A percentile compares a stretch with the other conserved stretches of the same genome.
Conservation (phyloP, 495 filamentous ascomycete species). For the Pseudomonodictys pantanalensis region DNA sequence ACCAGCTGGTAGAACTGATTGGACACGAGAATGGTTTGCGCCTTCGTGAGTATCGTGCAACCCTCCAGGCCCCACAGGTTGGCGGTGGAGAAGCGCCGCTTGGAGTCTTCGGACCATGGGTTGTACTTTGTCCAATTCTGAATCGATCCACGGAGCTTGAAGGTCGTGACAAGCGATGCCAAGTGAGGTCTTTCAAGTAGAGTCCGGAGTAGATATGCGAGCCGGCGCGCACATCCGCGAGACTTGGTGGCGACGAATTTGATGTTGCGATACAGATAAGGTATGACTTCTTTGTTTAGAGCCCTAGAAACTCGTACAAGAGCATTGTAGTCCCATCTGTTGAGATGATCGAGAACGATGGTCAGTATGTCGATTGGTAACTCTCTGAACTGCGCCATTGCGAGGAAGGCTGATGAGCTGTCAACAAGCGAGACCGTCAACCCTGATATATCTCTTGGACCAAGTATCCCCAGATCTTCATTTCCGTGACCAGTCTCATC, state of each 20-base stretch:
- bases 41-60: constrained; percentile 3
- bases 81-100: not conserved
- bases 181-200: constrained; percentile 7
- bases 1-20: constrained; percentile 17
- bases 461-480: not conserved
- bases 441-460: not conserved
- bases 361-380: constrained; percentile 6
- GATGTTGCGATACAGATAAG: constrained; percentile 7
- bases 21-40: constrained; percentile 7
- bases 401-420: not conserved
- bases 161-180: constrained; percentile 2
- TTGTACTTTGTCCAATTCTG: constrained; percentile 10
- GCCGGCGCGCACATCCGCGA: constrained; percentile 12
- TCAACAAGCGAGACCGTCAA: not conserved
- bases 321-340: constrained; percentile 3
- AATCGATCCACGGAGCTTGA: constrained; percentile 2
- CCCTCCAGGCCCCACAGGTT: constrained; percentile 17
- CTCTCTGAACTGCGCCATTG: constrained; percentile 10
- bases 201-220: constrained; percentile 10
- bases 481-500: too few relatives aligned
- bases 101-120: not conserved
- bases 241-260: constrained; percentile 6
- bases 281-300: constrained; percentile 8
- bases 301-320: constrained; percentile 3
- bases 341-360: constrained; percentile 2